These are phyloP conservation scores for Phytophthora pluvialis DNA, from an alignment of 352 stramenopile species.

Conservation along the genomic window DNA sequence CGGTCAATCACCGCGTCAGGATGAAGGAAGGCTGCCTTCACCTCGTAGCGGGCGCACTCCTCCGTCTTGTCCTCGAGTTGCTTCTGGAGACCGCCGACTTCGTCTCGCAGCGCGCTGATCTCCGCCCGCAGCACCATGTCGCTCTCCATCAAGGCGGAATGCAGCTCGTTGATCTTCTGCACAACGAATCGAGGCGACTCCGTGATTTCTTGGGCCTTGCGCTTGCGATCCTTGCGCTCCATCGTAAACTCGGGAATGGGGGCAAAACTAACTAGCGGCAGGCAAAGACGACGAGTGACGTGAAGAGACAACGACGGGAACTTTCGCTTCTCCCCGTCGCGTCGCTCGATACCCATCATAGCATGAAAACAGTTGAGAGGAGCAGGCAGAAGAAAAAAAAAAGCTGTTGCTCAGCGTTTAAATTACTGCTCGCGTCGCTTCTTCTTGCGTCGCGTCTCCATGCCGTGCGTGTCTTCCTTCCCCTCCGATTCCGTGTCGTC, in stretches of 20 bases:
- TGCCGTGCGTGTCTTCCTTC: not conserved
- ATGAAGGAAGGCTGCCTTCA: conserved; percentile 20
- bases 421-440: too few relatives aligned
- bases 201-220: conserved; percentile 22
- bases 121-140: conserved; percentile 17
- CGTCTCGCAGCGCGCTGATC: conserved; percentile 23
- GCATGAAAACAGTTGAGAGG: too few relatives aligned
- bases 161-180: conserved; percentile 29
- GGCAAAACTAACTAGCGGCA: not conserved
- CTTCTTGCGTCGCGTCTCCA: not conserved
- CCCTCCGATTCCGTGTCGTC: not conserved
- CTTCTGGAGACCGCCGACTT: conserved; percentile 24
- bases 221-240: conserved; percentile 34
- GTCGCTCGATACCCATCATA: conserved; percentile 5
- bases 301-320: conserved; percentile 13
- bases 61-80: conserved; percentile 24
- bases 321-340: not conserved
- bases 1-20: conserved; percentile 37
- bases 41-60: conserved; percentile 12
- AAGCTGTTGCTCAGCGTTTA: too few relatives aligned
- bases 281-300: conserved; percentile 4
- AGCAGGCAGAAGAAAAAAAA: too few relatives aligned
- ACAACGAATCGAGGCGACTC: conserved; percentile 20
- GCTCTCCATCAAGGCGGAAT: conserved; percentile 7
- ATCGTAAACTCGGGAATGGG: conserved; percentile 6